Base-by-base conservation (phyloP, 306 rosid species). In the Malus fusca region DNA sequence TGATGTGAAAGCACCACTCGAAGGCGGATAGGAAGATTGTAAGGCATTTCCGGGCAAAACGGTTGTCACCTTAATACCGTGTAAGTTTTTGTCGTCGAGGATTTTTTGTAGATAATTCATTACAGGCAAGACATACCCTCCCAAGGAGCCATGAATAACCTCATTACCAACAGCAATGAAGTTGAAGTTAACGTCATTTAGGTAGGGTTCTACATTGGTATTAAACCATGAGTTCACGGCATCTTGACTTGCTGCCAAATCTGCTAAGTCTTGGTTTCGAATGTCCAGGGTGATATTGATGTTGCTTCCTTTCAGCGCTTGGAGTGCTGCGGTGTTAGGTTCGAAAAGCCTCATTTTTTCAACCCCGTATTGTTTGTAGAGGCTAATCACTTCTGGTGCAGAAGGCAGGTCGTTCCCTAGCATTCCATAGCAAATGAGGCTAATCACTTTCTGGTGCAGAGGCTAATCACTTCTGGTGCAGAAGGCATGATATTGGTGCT, bases 161-260 rank as follows among this genome's bases (percentile, higher is more conserved):
- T 84, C 82, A 19, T 81, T 80, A 22, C 79, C 83, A 17, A 78
- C 83, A 1, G 79, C 19, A 33, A 81, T 75, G 77, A 75, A 72
- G 5, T 43, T 19, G 79, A 85, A 73, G 5, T 18, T 3, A 21
- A 75, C 5, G 42, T 77, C 81, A 2, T 30, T 3, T 2, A 68
- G 17, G 72, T 76, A 81, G 8, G 82, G 83, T 59, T 79, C 13
- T 0, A 83, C 55, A 63, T 81, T 33, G 51, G 59, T 56, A 7
- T 62, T 30, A 42, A 85, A 69, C 91, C 89, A 79, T 3, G 55
- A 30, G 14, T 60, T 7, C 3, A 76, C 79, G 18, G 71, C 80
- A 4, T 11, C 60, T 15, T 15, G 72, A 28, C 22, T 62, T 1
- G 71, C 43, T 10, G 87, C 87, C 46, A 87, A 12, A 23, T 6